Conservation (phyloP, 805 yeast species). For the Wickerhamomyces pijperi region DNA sequence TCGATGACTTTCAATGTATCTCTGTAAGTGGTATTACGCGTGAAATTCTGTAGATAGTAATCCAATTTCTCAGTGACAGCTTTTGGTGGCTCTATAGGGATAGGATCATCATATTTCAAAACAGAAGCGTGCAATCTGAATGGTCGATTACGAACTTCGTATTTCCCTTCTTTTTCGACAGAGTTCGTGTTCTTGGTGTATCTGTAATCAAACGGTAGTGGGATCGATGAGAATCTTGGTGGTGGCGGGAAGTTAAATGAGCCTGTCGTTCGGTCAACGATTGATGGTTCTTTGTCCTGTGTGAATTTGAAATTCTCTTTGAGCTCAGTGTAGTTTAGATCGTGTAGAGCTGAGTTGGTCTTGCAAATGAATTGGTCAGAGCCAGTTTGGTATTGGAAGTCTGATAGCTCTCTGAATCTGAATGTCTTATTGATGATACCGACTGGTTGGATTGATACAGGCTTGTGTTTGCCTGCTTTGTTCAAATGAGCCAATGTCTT, state of each 20-base stretch:
- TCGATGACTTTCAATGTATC: conserved; percentile 21
- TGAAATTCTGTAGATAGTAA: conserved; percentile 20
- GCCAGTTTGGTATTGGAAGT: conserved; percentile 65
- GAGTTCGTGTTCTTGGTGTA: conserved; percentile 64
- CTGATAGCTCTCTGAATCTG: conserved; percentile 77
- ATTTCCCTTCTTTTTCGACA: conserved; percentile 33
- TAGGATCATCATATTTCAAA: conserved; percentile 34
- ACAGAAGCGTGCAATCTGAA: conserved; percentile 43
- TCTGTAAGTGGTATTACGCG: conserved; percentile 15
- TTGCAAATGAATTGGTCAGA: conserved; percentile 38
- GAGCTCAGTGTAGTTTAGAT: conserved; percentile 31
- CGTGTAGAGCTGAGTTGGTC: conserved; percentile 28
- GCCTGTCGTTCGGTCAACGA: conserved; percentile 8
- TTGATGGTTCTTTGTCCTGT: conserved; percentile 27
- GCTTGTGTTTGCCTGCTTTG: conserved; percentile 18
- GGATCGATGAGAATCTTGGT: conserved; percentile 65
- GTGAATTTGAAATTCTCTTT: conserved; percentile 22
- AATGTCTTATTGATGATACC: conserved; percentile 60
- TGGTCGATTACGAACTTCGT: conserved; percentile 32
- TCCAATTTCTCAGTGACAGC: conserved; percentile 36
- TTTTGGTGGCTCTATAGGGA: conserved; percentile 40
- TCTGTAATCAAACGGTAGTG: conserved; percentile 67
- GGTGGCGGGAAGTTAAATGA: conserved; percentile 69
- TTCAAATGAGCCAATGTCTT: conserved; percentile 27
- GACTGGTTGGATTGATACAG: conserved; percentile 42